Evolutionary conservation across 1,284 basidiomycete species (phyloP).

Genomic region (Tausonia pullulans): DNA sequence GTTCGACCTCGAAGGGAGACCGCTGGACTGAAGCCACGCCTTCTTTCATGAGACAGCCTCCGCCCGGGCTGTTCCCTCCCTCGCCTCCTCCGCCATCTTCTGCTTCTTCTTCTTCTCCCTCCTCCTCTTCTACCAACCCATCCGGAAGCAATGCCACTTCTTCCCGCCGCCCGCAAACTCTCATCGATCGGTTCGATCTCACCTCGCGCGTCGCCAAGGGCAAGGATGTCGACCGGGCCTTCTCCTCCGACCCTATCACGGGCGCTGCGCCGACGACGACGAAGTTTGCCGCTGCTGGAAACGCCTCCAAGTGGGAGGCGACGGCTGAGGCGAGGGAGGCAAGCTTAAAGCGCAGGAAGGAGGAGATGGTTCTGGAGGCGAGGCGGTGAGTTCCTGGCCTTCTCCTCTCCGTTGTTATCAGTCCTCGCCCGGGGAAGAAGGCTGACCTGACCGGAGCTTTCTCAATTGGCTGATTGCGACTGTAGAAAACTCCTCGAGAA

Average conservation of each 20-base stretch:
- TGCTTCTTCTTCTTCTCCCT: neutral
- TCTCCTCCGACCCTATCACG: neutral
- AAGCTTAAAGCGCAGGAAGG: constrained; percentile 13
- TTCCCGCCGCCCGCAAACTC: neutral
- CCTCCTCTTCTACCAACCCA: neutral
- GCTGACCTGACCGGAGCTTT: no score
- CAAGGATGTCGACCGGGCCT: neutral
- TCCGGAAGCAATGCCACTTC: neutral
- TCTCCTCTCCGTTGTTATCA: neutral
- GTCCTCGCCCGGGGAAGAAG: no score
- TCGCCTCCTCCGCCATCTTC: neutral
- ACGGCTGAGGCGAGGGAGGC: constrained; percentile 17
- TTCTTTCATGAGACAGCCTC: constrained; percentile 1
- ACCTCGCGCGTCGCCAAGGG: constrained; percentile 5
- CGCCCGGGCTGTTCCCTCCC: constrained; percentile 10
- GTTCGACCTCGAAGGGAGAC: neutral
- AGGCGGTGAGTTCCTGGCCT: constrained; percentile 6
- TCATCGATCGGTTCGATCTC: constrained; percentile 12
- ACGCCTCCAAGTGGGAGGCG: constrained; percentile 21
- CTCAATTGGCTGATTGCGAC: no score
- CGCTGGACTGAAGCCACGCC: neutral
- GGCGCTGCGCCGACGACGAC: neutral
- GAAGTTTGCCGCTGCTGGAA: neutral
- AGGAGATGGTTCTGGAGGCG: constrained; percentile 15
- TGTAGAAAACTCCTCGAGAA: no score